A percentile compares a stretch with the other conserved stretches of the same genome.
These are phyloP conservation scores for Aspergillus chevalieri DNA, from an alignment of 2,329 filamentous ascomycete genomes.

Conservation along the genomic window DNA sequence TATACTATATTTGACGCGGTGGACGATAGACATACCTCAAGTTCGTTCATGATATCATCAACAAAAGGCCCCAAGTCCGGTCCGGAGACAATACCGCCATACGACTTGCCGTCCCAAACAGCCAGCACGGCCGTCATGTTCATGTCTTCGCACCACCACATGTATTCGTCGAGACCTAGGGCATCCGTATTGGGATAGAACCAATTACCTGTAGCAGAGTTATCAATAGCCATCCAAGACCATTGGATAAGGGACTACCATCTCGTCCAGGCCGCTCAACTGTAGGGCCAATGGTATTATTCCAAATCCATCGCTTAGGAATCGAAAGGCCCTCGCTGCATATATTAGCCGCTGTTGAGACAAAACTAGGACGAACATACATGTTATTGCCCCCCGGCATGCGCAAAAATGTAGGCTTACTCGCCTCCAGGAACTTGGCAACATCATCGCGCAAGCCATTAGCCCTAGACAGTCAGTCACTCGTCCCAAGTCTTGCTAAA, in stretches of 20 bases:
- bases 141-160: constrained; percentile 57
- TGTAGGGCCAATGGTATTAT: constrained; percentile 37
- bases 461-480: constrained; percentile 6
- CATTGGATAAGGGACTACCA: constrained; percentile 13
- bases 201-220: constrained; percentile 41
- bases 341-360: neutral
- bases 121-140: constrained; percentile 51
- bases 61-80: constrained; percentile 51
- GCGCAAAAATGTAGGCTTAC: constrained; percentile 55
- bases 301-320: constrained; percentile 35
- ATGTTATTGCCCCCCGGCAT: constrained; percentile 63
- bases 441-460: constrained; percentile 56
- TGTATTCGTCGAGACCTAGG: constrained; percentile 55
- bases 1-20: neutral
- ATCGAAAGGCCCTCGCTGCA: constrained; percentile 22
- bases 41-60: constrained; percentile 55
- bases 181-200: constrained; percentile 57
- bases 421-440: constrained; percentile 46
- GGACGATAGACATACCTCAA: constrained; percentile 38
- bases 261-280: constrained; percentile 48
- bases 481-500: neutral
- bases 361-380: constrained; percentile 11
- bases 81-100: constrained; percentile 44
- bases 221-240: neutral
- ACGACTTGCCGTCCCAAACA: constrained; percentile 53